Conservation (phyloP, 805 yeast genomes). For the Lipomyces sp. region DNA sequence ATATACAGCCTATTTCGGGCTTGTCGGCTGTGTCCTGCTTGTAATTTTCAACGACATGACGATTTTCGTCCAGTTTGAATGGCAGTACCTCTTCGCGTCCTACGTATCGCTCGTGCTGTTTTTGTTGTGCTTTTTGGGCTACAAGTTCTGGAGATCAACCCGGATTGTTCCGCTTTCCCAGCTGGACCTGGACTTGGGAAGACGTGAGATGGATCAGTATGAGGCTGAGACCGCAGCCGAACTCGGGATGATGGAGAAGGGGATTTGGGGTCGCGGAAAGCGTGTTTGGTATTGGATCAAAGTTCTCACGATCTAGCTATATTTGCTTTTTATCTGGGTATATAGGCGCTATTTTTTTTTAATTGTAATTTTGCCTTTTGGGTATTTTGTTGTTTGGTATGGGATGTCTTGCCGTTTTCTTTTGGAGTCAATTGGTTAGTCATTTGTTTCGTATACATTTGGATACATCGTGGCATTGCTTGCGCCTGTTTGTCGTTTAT, state of each 20-base stretch:
- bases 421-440: neutral
- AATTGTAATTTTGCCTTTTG: neutral
- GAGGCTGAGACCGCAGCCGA: constrained; percentile 36
- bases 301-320: constrained; percentile 14
- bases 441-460: neutral
- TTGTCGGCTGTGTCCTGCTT: constrained; percentile 57
- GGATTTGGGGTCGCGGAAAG: constrained; percentile 21
- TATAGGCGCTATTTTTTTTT: neutral
- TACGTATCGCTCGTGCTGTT: constrained; percentile 66
- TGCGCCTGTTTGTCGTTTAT: neutral
- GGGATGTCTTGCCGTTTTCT: neutral
- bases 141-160: constrained; percentile 65
- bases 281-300: constrained; percentile 22
- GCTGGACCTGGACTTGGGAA: constrained; percentile 79
- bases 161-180: constrained; percentile 71
- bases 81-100: constrained; percentile 69
- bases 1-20: constrained; percentile 65
- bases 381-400: neutral
- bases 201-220: constrained; percentile 78
- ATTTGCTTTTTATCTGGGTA: neutral
- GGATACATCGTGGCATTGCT: neutral
- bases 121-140: constrained; percentile 56
- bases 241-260: constrained; percentile 28
- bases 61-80: constrained; percentile 59
- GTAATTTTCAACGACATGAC: constrained; percentile 65